Evolutionary conservation across 805 yeast genomes (phyloP), one percentile per base, ranked within the genome.

Genomic region (Pichia kluyveri): DNA sequence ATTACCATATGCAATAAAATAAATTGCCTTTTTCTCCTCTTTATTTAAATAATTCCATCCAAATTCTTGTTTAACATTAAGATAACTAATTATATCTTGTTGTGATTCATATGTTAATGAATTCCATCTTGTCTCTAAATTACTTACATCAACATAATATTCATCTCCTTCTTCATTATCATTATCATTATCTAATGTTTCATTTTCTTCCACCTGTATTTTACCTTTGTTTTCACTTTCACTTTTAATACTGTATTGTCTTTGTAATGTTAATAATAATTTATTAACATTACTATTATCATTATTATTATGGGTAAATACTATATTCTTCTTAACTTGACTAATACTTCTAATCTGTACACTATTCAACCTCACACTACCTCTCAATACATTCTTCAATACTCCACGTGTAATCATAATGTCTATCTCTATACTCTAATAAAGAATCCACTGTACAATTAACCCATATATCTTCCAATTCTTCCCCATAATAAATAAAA

Each of bases 1-100:
- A 52, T 69, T 71, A 26, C 84, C 84, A 55, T 76, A 79, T 23
- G 80, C 73, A 48, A 79, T 73, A 62, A 71, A 78, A 61, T 75
- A 76, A 23, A 77, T 76, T 26, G 83, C 82, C 58, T 68, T 70
- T 68, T 78, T 79, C 60, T 79, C 83, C 51, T 75, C 80, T 18
- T 58, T 46, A 31, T 72, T 67, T 54, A 79, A 67, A 45, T 58
- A 60, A 32, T 54, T 55, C 73, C 73, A 69, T 14, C 60, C 62
- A 45, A 64, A 62, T 48, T 63, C 63, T 51, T 69, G 72, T 46
- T 62, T 62, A n/a, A 63, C 64, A 31, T 60, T 58, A 28, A 69
- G 53, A 48, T 65, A 65, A 43, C 64, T 67, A 28, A 67, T 61
- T 37, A 68, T 56, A 45, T 67, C 69, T 40, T 59, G 61, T 48